Conservation (phyloP, 2,329 filamentous ascomycete species). For the Xylariaceae sp. region DNA sequence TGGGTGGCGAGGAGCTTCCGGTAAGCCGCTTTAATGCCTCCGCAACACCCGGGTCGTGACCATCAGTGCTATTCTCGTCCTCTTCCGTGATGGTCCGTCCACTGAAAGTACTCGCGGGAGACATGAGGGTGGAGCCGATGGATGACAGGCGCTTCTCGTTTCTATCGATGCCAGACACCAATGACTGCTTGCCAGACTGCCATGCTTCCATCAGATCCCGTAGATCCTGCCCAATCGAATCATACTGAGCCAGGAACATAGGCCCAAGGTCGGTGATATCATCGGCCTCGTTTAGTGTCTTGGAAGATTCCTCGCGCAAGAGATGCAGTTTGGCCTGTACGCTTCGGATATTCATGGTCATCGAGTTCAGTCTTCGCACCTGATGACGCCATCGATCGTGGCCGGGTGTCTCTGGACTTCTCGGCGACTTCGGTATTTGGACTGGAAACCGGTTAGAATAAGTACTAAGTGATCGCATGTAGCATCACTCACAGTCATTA, state of each 20-base stretch:
- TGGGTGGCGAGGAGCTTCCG: slow-evolving; percentile 63
- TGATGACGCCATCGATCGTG: slow-evolving; percentile 85
- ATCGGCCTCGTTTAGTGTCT: slow-evolving; percentile 72
- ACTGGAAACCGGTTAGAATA: slow-evolving; percentile 15
- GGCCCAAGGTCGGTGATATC: slow-evolving; percentile 76
- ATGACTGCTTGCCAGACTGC: slow-evolving; percentile 82
- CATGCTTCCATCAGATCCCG: slow-evolving; percentile 79
- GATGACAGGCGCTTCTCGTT: slow-evolving; percentile 73
- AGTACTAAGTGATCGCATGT: not conserved
- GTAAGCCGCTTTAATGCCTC: slow-evolving; percentile 77
- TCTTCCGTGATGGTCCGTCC: slow-evolving; percentile 68
- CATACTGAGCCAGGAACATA: slow-evolving; percentile 85
- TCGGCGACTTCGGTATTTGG: slow-evolving; percentile 61
- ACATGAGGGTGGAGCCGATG: slow-evolving; percentile 58
- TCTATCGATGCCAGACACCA: slow-evolving; percentile 79
- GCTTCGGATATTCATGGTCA: slow-evolving; percentile 88
- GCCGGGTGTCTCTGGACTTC: slow-evolving; percentile 66
- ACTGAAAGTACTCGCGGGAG: slow-evolving; percentile 65
- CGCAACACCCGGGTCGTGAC: slow-evolving; percentile 49
- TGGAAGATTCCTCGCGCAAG: slow-evolving; percentile 85
- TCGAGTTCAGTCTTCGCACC: slow-evolving; percentile 81
- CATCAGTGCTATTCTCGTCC: slow-evolving; percentile 57
- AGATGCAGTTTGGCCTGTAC: slow-evolving; percentile 95
- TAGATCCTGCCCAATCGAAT: slow-evolving; percentile 88
- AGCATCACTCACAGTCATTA: slow-evolving; percentile 68